Evolutionary conservation across 257 asterid species (phyloP).

Genomic region (Knoxia roxburghii): DNA sequence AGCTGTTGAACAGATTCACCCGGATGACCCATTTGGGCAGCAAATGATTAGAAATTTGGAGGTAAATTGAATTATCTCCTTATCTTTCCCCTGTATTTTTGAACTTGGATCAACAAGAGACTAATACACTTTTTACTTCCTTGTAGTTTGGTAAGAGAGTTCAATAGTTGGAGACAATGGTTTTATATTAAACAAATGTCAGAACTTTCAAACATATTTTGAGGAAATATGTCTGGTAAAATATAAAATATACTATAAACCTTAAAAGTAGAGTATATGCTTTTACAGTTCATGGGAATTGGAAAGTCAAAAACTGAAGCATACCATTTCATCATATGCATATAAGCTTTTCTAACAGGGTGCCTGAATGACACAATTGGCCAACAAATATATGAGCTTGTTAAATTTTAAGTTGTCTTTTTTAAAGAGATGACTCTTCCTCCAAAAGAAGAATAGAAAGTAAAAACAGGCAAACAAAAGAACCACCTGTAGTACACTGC

Average conservation of each 20-base stretch:
- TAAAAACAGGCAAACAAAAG: not conserved
- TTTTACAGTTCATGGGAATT: not conserved
- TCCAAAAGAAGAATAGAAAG: too few species aligned
- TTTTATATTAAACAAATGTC: not conserved
- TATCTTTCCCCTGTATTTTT: not conserved
- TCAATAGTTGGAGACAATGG: too few species aligned
- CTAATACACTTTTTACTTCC: not conserved
- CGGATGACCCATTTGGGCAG: slow-evolving; percentile 97
- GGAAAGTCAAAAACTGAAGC: not conserved
- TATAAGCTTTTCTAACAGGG: not conserved
- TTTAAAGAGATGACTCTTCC: not conserved
- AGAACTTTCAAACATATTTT: not conserved
- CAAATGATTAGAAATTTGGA: slow-evolving; percentile 96
- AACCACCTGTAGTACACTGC: not conserved
- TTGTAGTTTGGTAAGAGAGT: not conserved
- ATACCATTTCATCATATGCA: not conserved
- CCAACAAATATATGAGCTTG: not conserved
- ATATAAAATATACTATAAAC: not conserved
- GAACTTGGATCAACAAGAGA: slow-evolving; percentile 3
- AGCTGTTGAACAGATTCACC: slow-evolving; percentile 62
- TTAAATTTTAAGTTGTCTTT: not conserved
- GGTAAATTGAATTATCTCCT: slow-evolving; percentile 36
- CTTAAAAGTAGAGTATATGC: not conserved
- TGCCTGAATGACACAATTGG: not conserved
- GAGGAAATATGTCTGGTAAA: not conserved